Percentiles rank a stretch among this genome's conserved stretches.
phyloP scores from a whole-genome alignment of 2,329 filamentous ascomycete genomes.

The Neocucurbitaria cava region DNA sequence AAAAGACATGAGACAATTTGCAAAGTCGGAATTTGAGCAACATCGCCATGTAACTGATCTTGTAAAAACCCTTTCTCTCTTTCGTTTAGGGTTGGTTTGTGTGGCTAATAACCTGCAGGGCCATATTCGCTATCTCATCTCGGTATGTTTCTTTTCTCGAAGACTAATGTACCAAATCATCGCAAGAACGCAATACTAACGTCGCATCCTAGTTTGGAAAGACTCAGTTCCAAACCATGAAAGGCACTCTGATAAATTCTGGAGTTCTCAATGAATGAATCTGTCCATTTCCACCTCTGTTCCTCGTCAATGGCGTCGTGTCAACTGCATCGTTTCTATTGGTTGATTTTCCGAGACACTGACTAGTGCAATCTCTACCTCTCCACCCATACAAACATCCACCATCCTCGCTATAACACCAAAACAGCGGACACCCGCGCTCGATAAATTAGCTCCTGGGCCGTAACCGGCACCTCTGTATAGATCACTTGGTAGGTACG shows the following conservation, averaged over 20 bases:
- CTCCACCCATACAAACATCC: slow-evolving; percentile 8
- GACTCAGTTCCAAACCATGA: slow-evolving; percentile 60
- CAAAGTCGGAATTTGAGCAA: slow-evolving; percentile 57
- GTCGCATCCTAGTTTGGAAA: slow-evolving; percentile 51
- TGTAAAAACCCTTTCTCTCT: slow-evolving; percentile 35
- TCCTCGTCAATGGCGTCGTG: background rate
- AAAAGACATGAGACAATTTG: slow-evolving; percentile 57
- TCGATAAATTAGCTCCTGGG: background rate
- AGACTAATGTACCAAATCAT: slow-evolving; percentile 1
- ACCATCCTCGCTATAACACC: background rate
- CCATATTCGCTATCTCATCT: slow-evolving; percentile 58
- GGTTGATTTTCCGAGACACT: slow-evolving; percentile 18
- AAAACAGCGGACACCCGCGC: background rate
- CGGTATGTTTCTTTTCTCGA: slow-evolving; percentile 40
- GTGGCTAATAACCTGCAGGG: slow-evolving; percentile 37
- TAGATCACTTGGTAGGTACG: background rate
- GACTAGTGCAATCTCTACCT: slow-evolving; percentile 18
- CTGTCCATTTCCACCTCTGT: slow-evolving; percentile 4
- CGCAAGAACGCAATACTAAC: background rate
- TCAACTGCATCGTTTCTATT: slow-evolving; percentile 7
- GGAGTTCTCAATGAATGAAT: slow-evolving; percentile 35
- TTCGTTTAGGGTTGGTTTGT: too few relatives aligned
- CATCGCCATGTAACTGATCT: slow-evolving; percentile 56
- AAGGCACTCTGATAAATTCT: slow-evolving; percentile 44
- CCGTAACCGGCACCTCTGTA: background rate